Evolutionary conservation across 164 flowering plant species (phyloP), one percentile per base, ranked within the genome.

Genomic region (Aristolochia contorta): DNA sequence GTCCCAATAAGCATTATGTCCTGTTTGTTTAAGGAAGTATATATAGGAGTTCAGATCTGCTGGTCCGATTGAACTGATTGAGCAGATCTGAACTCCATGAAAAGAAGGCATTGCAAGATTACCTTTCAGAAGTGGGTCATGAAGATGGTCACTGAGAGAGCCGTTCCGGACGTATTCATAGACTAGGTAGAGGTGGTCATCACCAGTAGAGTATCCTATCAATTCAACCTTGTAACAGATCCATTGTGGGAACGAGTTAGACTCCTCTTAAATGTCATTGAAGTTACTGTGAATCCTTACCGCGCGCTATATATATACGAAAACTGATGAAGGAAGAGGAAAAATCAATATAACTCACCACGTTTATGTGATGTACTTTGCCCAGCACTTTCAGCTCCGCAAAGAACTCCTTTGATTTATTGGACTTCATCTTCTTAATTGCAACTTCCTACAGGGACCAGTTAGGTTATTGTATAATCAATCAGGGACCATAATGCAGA

Each of bases 371-470:
- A 72, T 85, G 86, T 55, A 81, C 74, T 74, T 72, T 82, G 81
- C 84, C 76, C 54, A 85, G 69, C 67, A 80, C 84, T 66, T 83
- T 85, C 33, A 85, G 74, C 73, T 85, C 87, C 37, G 87, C 87
- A 52, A 81, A 76, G 72, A 83, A 85, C 68, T 85, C 87, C 67
- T 81, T 83, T 51, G 84, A 74, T 54, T 81, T 79, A 66, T 67
- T 83, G 14, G 91, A 78, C 57, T 69, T 81, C 91, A 85, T 85
- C 72, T 76, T 81, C 76, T 85, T 85, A 62, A 83, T 66, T 47
- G 91, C 87, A 65, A 81, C 81, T 66, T 85, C 87, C 86, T 85
- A 71, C 7, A 6, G 10, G 43, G 7, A 37, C 30, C 30, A 27
- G 5, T 27, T 27, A 37, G 43, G 43, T 4, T 4, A 37, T 37